phyloP scores from a whole-genome alignment of 2,329 filamentous ascomycete species.

The Chrysosporium queenslandicum region DNA sequence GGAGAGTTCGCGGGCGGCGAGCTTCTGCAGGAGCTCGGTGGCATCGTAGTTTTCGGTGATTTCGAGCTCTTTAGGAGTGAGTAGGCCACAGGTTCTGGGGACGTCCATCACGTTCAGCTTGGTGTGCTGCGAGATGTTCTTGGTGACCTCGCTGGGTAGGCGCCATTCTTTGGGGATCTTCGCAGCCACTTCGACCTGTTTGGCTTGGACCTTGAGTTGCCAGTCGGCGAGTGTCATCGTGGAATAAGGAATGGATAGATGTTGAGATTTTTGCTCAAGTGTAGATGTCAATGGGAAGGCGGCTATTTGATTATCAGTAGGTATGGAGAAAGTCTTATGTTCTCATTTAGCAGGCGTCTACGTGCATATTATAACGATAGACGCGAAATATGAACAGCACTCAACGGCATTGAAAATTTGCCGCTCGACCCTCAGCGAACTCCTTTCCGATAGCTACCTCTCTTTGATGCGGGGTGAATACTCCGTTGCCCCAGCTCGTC shows the following conservation, averaged over 20 bases:
- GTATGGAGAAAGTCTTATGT: too few relatives aligned
- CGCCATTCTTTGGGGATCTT: slow-evolving; percentile 2
- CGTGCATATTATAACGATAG: too few relatives aligned
- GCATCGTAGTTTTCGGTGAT: slow-evolving; percentile 43
- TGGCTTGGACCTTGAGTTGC: slow-evolving; percentile 1
- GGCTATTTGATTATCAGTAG: neutral
- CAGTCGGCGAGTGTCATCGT: neutral
- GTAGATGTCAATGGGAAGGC: neutral
- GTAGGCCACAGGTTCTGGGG: neutral
- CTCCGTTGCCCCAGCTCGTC: neutral
- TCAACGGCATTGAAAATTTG: neutral
- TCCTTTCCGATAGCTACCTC: too few relatives aligned
- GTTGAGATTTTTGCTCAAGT: neutral
- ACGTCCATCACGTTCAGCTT: slow-evolving; percentile 5
- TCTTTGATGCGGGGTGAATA: neutral
- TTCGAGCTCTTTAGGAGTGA: slow-evolving; percentile 41
- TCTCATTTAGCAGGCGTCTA: too few relatives aligned
- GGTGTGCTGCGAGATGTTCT: neutral
- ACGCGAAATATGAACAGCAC: neutral
- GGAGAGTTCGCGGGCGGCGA: neutral
- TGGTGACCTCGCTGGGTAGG: neutral
- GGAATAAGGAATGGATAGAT: neutral
- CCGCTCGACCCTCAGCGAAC: too few relatives aligned
- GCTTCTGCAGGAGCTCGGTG: neutral
- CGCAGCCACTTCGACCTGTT: neutral